Percentiles rank a stretch among this genome's conserved stretches.
Evolutionary conservation across 2,329 filamentous ascomycete genomes (phyloP).

Genomic region (Microthyrium microscopicum): DNA sequence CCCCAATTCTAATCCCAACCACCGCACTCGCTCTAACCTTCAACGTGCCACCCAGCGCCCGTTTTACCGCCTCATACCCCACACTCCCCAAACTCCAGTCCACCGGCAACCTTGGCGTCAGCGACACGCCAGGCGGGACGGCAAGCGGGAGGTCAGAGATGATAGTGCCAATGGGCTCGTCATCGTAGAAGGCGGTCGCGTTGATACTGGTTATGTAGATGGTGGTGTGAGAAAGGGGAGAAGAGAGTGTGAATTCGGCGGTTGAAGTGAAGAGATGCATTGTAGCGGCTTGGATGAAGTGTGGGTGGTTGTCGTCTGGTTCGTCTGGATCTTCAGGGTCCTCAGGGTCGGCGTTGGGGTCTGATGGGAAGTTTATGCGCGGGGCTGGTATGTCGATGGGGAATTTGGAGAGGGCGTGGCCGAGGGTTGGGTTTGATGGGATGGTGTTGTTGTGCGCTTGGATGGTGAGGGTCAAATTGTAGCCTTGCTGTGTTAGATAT

Average conservation of each 20-base stretch:
- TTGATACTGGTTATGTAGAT: constrained; percentile 66
- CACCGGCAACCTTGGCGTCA: constrained; percentile 65
- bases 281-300: constrained; percentile 61
- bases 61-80: constrained; percentile 66
- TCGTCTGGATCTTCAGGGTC: constrained; percentile 24
- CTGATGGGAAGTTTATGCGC: constrained; percentile 39
- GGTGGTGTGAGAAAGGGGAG: constrained; percentile 56
- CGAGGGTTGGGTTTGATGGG: constrained; percentile 55
- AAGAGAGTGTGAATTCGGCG: constrained; percentile 67
- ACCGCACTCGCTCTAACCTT: constrained; percentile 64
- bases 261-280: constrained; percentile 77
- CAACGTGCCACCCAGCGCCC: constrained; percentile 64
- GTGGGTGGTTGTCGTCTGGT: constrained; percentile 29
- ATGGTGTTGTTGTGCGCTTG: constrained; percentile 56
- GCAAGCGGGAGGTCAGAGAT: constrained; percentile 57
- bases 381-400: constrained; percentile 58
- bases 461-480: constrained; percentile 65
- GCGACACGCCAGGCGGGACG: constrained; percentile 55
- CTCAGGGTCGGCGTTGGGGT: constrained; percentile 23
- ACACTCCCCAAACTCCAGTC: constrained; percentile 60
- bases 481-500: constrained; percentile 29
- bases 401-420: constrained; percentile 54
- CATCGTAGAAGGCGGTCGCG: constrained; percentile 72
- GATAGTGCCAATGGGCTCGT: constrained; percentile 62
- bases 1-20: constrained; percentile 56